Conservation (phyloP, 441 rosid genomes). For the Erodium moschatum region DNA sequence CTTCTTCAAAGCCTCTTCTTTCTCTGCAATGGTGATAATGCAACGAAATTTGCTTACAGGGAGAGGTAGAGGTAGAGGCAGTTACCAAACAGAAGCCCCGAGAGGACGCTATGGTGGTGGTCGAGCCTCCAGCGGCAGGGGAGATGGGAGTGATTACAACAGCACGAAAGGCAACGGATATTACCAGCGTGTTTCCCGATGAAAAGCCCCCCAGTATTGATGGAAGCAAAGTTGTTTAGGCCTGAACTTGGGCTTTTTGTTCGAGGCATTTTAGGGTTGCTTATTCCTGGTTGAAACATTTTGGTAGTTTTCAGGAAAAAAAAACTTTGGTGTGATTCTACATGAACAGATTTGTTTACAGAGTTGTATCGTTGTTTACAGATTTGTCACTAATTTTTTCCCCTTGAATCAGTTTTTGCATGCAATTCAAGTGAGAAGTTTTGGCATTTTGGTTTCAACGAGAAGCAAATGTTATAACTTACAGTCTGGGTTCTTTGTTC, state of each 20-base stretch:
- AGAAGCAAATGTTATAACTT: no score
- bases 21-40: conserved; percentile 21
- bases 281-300: neutral
- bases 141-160: conserved; percentile 31
- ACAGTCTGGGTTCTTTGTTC: no score
- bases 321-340: conserved; percentile 3
- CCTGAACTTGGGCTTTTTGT: neutral
- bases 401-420: neutral
- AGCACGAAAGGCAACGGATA: conserved; percentile 67
- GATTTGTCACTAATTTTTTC: neutral
- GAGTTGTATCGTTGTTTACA: neutral
- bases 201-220: neutral
- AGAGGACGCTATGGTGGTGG: conserved; percentile 22
- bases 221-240: neutral
- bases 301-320: neutral
- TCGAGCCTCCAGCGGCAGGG: neutral
- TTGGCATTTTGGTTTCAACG: no score
- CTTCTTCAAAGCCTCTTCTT: neutral
- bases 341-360: neutral
- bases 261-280: neutral
- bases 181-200: conserved; percentile 53
- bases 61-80: conserved; percentile 3
- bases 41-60: conserved; percentile 27
- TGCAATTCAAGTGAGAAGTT: conserved; percentile 3
- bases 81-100: conserved; percentile 8